Evolutionary conservation across 257 asterid genomes (phyloP).

Genomic region (Forsythia suspensa): DNA sequence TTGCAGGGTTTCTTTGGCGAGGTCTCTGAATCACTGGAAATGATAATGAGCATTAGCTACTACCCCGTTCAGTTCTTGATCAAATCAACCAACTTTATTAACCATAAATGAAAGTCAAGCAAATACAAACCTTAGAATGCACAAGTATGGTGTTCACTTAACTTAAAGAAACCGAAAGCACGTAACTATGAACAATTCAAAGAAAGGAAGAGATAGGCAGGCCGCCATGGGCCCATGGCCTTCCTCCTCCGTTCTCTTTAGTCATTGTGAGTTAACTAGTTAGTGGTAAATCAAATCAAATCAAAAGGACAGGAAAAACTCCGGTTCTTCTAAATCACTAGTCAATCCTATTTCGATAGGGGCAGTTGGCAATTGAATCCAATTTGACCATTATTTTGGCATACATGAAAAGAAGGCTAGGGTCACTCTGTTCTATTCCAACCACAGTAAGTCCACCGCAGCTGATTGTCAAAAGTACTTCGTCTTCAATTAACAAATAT

Average conservation of each 20-base stretch:
- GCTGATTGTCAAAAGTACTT: not conserved
- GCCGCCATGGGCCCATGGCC: not conserved
- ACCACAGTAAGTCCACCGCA: not conserved
- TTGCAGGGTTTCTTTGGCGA: constrained; percentile 21
- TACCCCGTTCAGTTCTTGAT: not conserved
- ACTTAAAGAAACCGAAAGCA: not conserved
- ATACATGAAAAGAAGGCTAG: not conserved
- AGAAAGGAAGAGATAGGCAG: not conserved
- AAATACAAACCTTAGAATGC: not conserved
- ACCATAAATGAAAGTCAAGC: not conserved
- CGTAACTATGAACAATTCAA: not conserved
- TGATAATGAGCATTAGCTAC: not conserved
- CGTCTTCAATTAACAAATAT: not conserved
- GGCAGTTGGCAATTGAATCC: not conserved
- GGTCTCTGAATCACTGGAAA: constrained; percentile 46
- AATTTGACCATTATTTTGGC: not conserved
- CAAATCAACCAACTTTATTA: not conserved
- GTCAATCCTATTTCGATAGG: not conserved
- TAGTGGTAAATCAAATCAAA: not conserved
- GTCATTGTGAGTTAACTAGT: not conserved
- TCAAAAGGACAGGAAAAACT: constrained; percentile 2
- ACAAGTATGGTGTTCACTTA: not conserved
- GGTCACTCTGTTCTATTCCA: no score
- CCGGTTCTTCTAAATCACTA: not conserved
- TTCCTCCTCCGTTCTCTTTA: not conserved